Evolutionary conservation across 495 filamentous ascomycete species (phyloP).

Genomic region (Hyphodiscus hymeniophilus): DNA sequence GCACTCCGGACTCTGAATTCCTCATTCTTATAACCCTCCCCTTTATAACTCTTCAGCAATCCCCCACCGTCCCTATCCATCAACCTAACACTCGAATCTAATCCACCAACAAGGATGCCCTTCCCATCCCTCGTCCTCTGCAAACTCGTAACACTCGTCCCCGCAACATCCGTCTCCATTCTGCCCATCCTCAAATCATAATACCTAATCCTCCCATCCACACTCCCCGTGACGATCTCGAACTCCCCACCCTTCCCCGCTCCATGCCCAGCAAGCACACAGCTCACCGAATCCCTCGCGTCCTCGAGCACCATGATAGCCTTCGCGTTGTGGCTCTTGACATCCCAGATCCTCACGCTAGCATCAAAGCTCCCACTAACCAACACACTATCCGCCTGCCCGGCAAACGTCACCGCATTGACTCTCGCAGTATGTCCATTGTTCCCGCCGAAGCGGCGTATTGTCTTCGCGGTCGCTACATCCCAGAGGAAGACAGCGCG

Average conservation of each 20-base stretch:
- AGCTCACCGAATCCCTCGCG: conserved; percentile 66
- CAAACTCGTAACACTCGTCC: conserved; percentile 60
- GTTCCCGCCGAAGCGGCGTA: conserved; percentile 56
- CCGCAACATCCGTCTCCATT: conserved; percentile 64
- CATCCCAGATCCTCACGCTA: conserved; percentile 83
- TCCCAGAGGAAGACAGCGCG: conserved; percentile 90
- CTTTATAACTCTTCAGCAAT: conserved; percentile 63
- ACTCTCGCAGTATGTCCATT: conserved; percentile 63
- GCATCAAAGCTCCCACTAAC: conserved; percentile 73
- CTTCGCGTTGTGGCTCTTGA: conserved; percentile 48
- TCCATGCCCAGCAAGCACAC: conserved; percentile 29
- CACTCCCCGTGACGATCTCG: conserved; percentile 61
- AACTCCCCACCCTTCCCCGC: conserved; percentile 41
- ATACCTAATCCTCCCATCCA: conserved; percentile 73
- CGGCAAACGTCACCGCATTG: conserved; percentile 71
- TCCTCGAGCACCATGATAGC: conserved; percentile 74
- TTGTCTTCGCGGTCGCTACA: conserved; percentile 65
- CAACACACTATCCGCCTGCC: conserved; percentile 59
- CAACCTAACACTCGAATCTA: conserved; percentile 71
- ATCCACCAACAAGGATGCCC: conserved; percentile 61
- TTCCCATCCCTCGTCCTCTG: conserved; percentile 61
- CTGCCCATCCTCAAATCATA: conserved; percentile 86
- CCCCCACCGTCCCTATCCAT: conserved; percentile 72
- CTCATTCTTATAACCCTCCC: conserved; percentile 46
- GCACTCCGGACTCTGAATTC: conserved; percentile 65